These are phyloP conservation scores for Wickerhamomyces sp. DNA, from an alignment of 1,139 yeast species.

Conservation along the genomic window DNA sequence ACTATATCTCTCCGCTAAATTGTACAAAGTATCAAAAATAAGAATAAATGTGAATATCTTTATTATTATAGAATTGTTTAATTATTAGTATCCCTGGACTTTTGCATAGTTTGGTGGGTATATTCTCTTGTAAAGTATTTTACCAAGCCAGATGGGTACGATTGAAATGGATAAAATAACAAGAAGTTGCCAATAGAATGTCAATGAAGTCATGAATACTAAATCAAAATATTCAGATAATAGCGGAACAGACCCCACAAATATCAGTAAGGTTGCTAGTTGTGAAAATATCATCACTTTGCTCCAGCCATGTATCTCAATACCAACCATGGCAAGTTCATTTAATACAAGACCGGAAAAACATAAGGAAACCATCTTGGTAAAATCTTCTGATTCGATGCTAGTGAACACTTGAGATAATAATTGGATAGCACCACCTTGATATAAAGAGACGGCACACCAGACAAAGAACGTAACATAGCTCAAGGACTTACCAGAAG, in stretches of 20 bases:
- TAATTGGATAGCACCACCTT: constrained; percentile 79
- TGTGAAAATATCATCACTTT: constrained; percentile 71
- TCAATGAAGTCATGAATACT: constrained; percentile 49
- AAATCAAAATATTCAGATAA: constrained; percentile 81
- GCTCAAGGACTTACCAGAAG: constrained; percentile 81
- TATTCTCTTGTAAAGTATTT: constrained; percentile 65
- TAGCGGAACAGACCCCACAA: constrained; percentile 74
- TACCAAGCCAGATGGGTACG: constrained; percentile 86
- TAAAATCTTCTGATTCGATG: constrained; percentile 48
- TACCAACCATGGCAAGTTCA: constrained; percentile 90
- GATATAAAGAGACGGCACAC: constrained; percentile 84
- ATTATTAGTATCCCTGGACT: constrained; percentile 61
- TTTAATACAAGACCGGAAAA: constrained; percentile 78
- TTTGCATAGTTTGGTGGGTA: constrained; percentile 98
- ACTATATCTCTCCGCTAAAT: constrained; percentile 18
- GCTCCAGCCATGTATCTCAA: constrained; percentile 90
- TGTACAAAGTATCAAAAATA: too few relatives aligned
- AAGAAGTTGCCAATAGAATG: constrained; percentile 66
- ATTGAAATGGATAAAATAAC: constrained; percentile 67
- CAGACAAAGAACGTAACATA: constrained; percentile 87
- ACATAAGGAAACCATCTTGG: constrained; percentile 78
- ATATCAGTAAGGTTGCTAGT: constrained; percentile 62
- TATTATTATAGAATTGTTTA: not conserved
- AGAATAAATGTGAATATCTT: not conserved
- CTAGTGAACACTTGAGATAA: constrained; percentile 75